Base-by-base conservation (phyloP, 2,329 filamentous ascomycete genomes). In the Elsinoe necatrix region DNA sequence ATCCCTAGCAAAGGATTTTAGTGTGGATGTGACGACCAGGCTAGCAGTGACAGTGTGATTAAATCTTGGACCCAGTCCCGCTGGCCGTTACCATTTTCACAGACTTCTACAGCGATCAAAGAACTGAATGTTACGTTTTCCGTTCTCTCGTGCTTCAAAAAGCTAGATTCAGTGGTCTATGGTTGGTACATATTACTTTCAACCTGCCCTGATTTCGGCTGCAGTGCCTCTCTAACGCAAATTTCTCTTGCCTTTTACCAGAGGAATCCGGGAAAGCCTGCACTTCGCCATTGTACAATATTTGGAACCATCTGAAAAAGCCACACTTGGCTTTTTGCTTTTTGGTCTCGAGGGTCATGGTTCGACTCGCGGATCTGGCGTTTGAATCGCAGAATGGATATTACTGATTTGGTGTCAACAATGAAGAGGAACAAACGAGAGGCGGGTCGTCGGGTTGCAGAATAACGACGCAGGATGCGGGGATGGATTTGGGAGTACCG, bases 201-300 rank as follows among this genome's bases (percentile, higher is more conserved):
- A 45, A 8, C 23, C 41, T 3, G 1, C 1, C 7, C 9, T 2
- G 14, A 45, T 25, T 1, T 1, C 41, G 41, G 41, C 41, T 45
- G 41, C 41, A 45, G 41, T 45, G 41, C 41, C 41, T 45, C 23
- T 45, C 41, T 45, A 45, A 45, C 41, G 41, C 41, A 45, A 45
- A 45, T 45, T 45, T 45, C 41, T 45, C 41, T 45, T 45, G 41
- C 41, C 41, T 45, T 45, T 45, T 45, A 45, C 41, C 41, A 45
- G 41, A 45, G 41, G 41, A 45, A 45, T 45, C 41, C 41, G 41
- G 41, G 41, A 45, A 14, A 25, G 41, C 41, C 41, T 45, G 41
- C 41, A 45, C 12, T 23, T 25, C 41, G 41, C 41, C 41, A 45
- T 21, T 45, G 8, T 11, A 11, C 9, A 45, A 45, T 45, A 11